Base-by-base conservation (phyloP, 495 filamentous ascomycete species). In the Aspergillus conjunctus region DNA sequence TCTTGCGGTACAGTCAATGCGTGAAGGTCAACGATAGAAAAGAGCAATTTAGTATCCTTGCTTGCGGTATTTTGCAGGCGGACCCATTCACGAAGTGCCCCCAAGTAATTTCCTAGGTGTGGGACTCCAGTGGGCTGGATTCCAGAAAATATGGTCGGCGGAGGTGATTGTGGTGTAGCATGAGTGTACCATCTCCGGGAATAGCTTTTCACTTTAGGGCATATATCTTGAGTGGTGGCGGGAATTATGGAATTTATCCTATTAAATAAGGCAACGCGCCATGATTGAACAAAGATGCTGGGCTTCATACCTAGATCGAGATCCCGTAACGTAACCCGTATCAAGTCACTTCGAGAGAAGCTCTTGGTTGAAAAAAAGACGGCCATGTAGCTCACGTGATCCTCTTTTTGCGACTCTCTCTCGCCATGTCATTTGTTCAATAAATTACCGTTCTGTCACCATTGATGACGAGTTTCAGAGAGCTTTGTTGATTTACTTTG, bases 31-130 rank as follows among this genome's bases (percentile, higher is more conserved):
- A 94, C 94, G 54, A 98, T 84, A 11, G 85, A 93, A 77, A 88
- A 98, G 8, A 96, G 60, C 39, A 96, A 74, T 49, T 79, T 88
- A 8, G 85, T 83, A 6, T 77, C 72, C 15, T 77, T 62, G 0
- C 71, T 57, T 0, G 86, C 76, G 15, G 78, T 72, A 68, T 93
- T 79, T 64, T 97, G 92, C 7, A 97, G 75, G 58, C 79, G 77
- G 37, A 87, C 87, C 94, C 94, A 98, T 78, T 90, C 83, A 31
- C 84, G 82, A 55, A 98, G 76, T n/a, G 94, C 95, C 12, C 94
- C 94, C 9, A 97, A 81, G 70, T 98, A 98, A 73, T 98, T 98
- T 14, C 94, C 94, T 33, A 98, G 78, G 70, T 98, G 95, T n/a
- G 94, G 95, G 10, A 96, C 76, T 5, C 93, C 94, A 6, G 94